These are phyloP conservation scores for Henckelia pumila DNA, from an alignment of 257 asterid species.

Conservation along the genomic window DNA sequence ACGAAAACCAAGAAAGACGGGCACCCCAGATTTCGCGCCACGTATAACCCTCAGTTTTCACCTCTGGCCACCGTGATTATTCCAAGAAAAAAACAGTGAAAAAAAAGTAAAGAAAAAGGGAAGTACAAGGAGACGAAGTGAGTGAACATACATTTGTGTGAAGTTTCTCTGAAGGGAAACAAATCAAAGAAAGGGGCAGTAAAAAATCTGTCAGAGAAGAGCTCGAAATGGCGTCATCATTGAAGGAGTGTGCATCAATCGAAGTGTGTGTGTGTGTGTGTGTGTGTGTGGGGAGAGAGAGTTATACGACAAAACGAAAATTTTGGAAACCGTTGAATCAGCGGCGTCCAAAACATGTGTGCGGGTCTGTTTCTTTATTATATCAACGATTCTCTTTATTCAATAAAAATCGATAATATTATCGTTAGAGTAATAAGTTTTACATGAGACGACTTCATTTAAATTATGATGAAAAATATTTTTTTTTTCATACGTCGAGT, in stretches of 20 bases:
- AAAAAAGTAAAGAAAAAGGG: too few species aligned
- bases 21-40: slow-evolving; percentile 34
- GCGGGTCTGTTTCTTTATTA: too few species aligned
- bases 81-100: slow-evolving; percentile 28
- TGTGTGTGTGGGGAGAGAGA: neutral
- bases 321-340: slow-evolving; percentile 11
- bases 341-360: neutral
- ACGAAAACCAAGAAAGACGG: neutral
- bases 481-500: too few species aligned
- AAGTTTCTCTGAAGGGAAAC: slow-evolving; percentile 5
- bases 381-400: too few species aligned
- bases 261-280: neutral
- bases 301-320: slow-evolving; percentile 29
- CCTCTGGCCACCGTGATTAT: slow-evolving; percentile 22
- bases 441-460: too few species aligned
- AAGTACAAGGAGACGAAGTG: neutral
- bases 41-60: slow-evolving; percentile 2
- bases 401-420: too few species aligned
- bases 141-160: neutral
- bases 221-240: slow-evolving; percentile 26
- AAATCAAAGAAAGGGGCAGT: slow-evolving; percentile 22
- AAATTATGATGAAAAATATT: too few species aligned
- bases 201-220: slow-evolving; percentile 25
- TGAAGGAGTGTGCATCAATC: neutral
- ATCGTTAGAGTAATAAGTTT: too few species aligned